phyloP scores from a whole-genome alignment of 2,329 filamentous ascomycete genomes.

The Mycogone perniciosa region DNA sequence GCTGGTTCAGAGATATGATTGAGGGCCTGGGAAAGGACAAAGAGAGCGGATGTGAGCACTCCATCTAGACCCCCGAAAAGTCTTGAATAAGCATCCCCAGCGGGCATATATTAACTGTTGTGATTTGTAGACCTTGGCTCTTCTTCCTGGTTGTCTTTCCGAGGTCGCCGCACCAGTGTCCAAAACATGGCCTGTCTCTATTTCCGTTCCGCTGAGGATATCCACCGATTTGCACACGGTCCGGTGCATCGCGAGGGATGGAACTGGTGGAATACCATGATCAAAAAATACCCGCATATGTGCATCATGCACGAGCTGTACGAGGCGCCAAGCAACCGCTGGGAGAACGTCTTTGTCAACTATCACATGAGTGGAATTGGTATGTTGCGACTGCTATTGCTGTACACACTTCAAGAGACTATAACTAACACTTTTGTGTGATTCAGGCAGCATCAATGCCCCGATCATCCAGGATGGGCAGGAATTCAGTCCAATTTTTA shows the following conservation, averaged over 20 bases:
- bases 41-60: conserved; percentile 3
- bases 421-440: background rate
- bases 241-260: conserved; percentile 36
- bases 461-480: conserved; percentile 1
- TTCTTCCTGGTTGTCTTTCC: background rate
- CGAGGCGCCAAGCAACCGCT: conserved; percentile 30
- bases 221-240: conserved; percentile 41
- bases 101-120: too few relatives aligned
- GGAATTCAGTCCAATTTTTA: conserved; percentile 4
- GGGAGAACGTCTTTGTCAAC: conserved; percentile 41
- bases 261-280: conserved; percentile 38
- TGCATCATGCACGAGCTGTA: conserved; percentile 46
- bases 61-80: background rate
- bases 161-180: conserved; percentile 20
- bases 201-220: conserved; percentile 37
- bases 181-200: conserved; percentile 37
- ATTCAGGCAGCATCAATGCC: conserved; percentile 1
- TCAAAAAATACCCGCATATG: conserved; percentile 29
- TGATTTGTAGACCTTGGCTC: conserved; percentile 1
- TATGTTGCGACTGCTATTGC: background rate
- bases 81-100: background rate
- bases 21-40: background rate
- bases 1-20: background rate
- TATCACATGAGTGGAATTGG: conserved; percentile 9
- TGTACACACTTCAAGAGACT: too few relatives aligned